Evolutionary conservation across 2,329 filamentous ascomycete species (phyloP), one percentile per base, ranked within the genome.

Genomic region (Calonectria henricotiae): DNA sequence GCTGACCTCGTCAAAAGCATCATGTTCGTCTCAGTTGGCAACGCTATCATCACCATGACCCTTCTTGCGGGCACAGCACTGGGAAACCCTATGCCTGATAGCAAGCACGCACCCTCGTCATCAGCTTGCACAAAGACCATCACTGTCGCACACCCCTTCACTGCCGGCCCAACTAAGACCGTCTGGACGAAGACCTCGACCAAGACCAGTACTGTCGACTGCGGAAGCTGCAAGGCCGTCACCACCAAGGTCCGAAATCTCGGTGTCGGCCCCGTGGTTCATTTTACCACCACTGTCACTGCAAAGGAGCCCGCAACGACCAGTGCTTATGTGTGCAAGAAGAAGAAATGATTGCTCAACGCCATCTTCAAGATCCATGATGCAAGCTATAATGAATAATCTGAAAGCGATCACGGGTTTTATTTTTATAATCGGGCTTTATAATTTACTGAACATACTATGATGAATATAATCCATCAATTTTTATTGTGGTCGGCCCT

Each of bases 21-120:
- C 51, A 58, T 58, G 51, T 58, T 58, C 32, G 51, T 58, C 51
- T 58, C 51, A 4, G 9, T 58, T 11, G 32, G 51, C 51, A 58
- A 35, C 51, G 12, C 51, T 8, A 25, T 58, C 35, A 20, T 58
- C 13, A 20, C 35, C 51, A 23, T 58, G 20, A 23, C 51, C n/a
- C 35, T 58, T 5, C 1, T 58, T 15, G 51, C 51, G 12, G 35
- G 51, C 51, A 58, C 51, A 11, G 51, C 51, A 23, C 32, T 58
- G 32, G 51, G 32, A 39, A 58, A 58, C 51, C 51, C 51, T 39
- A 5, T 58, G 3, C 51, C 51, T 7, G 32, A 39, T 4, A 32
- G 4, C 20, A 58, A 58, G 32, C 11, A 32, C 9, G 49, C 51
- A 2, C 15, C 35, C 32, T 2, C n/a, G 6, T 5, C n/a, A 4